A percentile compares a stretch with the other conserved stretches of the same genome.
Evolutionary conservation across 2,329 filamentous ascomycete genomes (phyloP).

Genomic region (Cercospora nicotianae): DNA sequence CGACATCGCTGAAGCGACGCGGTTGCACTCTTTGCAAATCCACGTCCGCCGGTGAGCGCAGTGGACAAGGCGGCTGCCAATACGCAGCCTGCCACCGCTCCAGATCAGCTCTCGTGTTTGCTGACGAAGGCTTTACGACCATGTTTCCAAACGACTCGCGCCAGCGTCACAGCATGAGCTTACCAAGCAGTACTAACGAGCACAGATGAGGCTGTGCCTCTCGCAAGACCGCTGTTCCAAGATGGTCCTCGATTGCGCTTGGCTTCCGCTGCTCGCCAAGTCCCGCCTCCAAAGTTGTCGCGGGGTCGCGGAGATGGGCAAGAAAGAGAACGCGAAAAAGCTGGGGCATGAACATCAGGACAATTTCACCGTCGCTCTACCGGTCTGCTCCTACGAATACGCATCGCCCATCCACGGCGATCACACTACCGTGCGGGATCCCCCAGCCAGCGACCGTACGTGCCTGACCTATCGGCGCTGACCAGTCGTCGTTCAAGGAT

Average conservation of each 20-base stretch:
- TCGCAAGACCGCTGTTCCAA: neutral
- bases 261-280: neutral
- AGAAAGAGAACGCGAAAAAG: neutral
- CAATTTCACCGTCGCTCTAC: neutral
- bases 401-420: neutral
- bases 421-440: neutral
- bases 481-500: neutral
- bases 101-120: neutral
- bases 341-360: neutral
- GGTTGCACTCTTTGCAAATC: neutral
- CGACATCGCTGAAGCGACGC: neutral
- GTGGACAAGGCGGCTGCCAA: neutral
- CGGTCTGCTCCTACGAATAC: neutral
- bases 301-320: neutral
- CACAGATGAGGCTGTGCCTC: neutral
- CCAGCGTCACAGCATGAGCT: neutral
- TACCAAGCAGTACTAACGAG: neutral
- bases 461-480: neutral
- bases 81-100: neutral
- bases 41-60: neutral
- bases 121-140: neutral
- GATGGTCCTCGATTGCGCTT: neutral
- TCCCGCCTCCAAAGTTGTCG: neutral
- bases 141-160: neutral
- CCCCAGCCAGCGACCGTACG: neutral